These are phyloP conservation scores for Candida arabinofermentans DNA, from an alignment of 805 yeast species.

Conservation along the genomic window DNA sequence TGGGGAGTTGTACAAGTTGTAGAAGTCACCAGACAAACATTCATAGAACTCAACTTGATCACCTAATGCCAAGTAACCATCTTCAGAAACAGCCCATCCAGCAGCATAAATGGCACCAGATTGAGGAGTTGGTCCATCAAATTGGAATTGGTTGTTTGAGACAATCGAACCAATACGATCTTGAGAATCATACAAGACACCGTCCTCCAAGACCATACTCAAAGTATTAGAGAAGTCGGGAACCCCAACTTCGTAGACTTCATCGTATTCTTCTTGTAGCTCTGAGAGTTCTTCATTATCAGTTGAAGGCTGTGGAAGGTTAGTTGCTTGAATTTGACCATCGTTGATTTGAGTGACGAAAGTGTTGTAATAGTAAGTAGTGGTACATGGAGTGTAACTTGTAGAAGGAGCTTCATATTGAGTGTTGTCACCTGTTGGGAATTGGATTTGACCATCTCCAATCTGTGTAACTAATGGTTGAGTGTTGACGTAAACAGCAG, in stretches of 20 bases:
- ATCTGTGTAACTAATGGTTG: neutral
- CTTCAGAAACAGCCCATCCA: conserved; percentile 32
- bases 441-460: neutral
- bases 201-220: conserved; percentile 34
- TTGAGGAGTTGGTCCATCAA: conserved; percentile 73
- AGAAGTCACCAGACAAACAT: conserved; percentile 75
- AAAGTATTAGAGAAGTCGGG: conserved; percentile 72
- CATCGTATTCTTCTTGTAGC: conserved; percentile 57
- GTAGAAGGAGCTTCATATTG: conserved; percentile 32
- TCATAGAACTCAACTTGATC: too few relatives aligned
- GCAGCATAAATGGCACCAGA: conserved; percentile 80
- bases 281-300: conserved; percentile 57
- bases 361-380: conserved; percentile 11
- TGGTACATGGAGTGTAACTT: neutral
- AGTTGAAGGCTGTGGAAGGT: conserved; percentile 30
- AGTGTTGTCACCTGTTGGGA: neutral
- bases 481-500: neutral
- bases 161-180: conserved; percentile 71
- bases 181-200: conserved; percentile 41
- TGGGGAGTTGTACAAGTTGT: conserved; percentile 68
- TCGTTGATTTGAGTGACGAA: conserved; percentile 30
- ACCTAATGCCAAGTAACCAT: too few relatives aligned
- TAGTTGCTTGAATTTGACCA: conserved; percentile 42
- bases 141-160: conserved; percentile 72
- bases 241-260: conserved; percentile 76